These are phyloP conservation scores for Cladophialophora psammophila DNA, from an alignment of 2,329 filamentous ascomycete genomes.

Conservation along the genomic window DNA sequence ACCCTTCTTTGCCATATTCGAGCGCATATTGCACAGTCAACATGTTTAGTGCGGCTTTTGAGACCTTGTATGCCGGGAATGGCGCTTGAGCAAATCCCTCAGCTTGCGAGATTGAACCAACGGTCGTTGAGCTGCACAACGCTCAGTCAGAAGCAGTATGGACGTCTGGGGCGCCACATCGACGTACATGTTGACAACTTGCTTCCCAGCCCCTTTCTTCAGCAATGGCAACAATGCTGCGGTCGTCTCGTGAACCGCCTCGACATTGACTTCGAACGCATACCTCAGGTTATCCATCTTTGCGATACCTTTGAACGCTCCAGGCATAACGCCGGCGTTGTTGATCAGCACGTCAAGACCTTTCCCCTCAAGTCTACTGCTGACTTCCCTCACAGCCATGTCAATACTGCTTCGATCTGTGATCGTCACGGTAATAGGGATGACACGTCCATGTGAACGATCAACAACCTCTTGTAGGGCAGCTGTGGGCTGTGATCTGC, in stretches of 20 bases:
- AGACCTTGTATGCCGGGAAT: slow-evolving; percentile 49
- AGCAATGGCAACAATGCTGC: slow-evolving; percentile 51
- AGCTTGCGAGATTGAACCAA: slow-evolving; percentile 51
- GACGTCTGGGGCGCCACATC: background rate
- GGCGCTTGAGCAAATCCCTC: slow-evolving; percentile 27
- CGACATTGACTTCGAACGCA: slow-evolving; percentile 54
- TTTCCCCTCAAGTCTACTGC: slow-evolving; percentile 42
- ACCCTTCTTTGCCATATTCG: slow-evolving; percentile 49
- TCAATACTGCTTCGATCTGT: slow-evolving; percentile 46
- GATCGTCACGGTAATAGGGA: slow-evolving; percentile 49
- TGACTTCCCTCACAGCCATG: slow-evolving; percentile 46
- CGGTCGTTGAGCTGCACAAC: slow-evolving; percentile 44
- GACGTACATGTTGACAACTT: slow-evolving; percentile 54
- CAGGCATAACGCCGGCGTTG: slow-evolving; percentile 50
- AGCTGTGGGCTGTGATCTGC: slow-evolving; percentile 45
- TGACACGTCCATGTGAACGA: slow-evolving; percentile 45
- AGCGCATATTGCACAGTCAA: slow-evolving; percentile 55
- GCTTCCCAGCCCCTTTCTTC: slow-evolving; percentile 50
- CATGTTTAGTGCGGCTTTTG: slow-evolving; percentile 58
- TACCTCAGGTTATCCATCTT: slow-evolving; percentile 45
- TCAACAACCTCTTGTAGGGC: slow-evolving; percentile 45
- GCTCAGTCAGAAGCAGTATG: slow-evolving; percentile 8
- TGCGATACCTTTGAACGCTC: slow-evolving; percentile 11
- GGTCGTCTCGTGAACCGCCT: slow-evolving; percentile 51
- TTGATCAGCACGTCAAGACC: slow-evolving; percentile 58